phyloP scores from a whole-genome alignment of 2,329 filamentous ascomycete species.

The Pseudogymnoascus verrucosus region DNA sequence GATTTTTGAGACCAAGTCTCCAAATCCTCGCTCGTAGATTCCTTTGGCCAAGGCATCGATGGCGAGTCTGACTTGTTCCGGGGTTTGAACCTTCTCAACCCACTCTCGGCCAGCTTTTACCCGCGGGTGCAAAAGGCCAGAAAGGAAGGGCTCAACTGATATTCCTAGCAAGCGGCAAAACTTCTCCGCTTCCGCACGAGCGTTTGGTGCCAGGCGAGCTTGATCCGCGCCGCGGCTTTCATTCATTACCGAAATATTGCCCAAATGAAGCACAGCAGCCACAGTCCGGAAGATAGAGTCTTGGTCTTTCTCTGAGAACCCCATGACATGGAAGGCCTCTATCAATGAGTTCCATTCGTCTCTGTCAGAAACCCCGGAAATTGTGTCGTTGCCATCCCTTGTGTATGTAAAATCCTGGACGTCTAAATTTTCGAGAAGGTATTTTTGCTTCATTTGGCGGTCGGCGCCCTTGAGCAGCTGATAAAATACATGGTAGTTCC shows the following conservation, averaged over 20 bases:
- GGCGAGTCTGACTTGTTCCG: conserved; percentile 85
- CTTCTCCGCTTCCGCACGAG: conserved; percentile 64
- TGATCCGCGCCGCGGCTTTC: conserved; percentile 89
- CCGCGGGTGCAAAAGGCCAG: conserved; percentile 80
- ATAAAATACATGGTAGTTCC: conserved; percentile 97
- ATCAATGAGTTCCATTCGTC: conserved; percentile 87
- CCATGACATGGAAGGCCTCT: conserved; percentile 92
- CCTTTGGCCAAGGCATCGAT: conserved; percentile 92
- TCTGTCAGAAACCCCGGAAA: conserved; percentile 78
- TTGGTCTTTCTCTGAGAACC: conserved; percentile 81
- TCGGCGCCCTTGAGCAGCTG: conserved; percentile 85
- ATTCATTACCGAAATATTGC: conserved; percentile 82
- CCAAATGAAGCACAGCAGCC: conserved; percentile 84
- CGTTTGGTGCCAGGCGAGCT: conserved; percentile 70
- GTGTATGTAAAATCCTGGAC: conserved; percentile 90
- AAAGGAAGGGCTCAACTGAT: conserved; percentile 73
- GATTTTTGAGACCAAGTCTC: conserved; percentile 84
- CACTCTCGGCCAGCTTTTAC: conserved; percentile 96
- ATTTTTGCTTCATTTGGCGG: conserved; percentile 60
- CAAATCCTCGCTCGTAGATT: conserved; percentile 94
- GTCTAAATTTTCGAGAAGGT: conserved; percentile 66
- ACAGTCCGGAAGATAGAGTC: conserved; percentile 75
- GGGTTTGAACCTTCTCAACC: conserved; percentile 97
- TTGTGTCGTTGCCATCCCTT: conserved; percentile 81
- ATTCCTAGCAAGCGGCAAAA: conserved; percentile 83